phyloP scores from a whole-genome alignment of 805 yeast species.

The Pichia insulana region DNA sequence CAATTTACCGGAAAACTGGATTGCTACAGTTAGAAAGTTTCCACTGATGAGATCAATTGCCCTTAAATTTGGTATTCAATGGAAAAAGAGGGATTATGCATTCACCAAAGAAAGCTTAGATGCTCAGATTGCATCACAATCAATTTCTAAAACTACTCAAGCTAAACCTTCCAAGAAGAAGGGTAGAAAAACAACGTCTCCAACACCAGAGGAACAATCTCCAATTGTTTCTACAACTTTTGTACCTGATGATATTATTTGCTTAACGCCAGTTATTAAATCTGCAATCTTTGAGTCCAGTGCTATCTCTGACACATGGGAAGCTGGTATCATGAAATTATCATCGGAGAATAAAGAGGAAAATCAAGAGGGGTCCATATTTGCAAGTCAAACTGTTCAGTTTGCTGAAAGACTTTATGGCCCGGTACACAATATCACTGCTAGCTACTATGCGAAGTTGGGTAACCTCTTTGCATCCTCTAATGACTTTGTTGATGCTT shows the following conservation, averaged over 20 bases:
- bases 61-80: conserved; percentile 76
- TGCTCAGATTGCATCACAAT: conserved; percentile 18
- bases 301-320: conserved; percentile 68
- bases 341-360: conserved; percentile 22
- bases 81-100: conserved; percentile 46
- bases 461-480: conserved; percentile 28
- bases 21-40: conserved; percentile 27
- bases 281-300: conserved; percentile 58
- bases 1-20: conserved; percentile 44
- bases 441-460: conserved; percentile 55
- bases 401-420: conserved; percentile 83
- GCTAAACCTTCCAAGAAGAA: conserved; percentile 29
- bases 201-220: conserved; percentile 7
- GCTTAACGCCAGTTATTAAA: conserved; percentile 70
- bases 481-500: conserved; percentile 5
- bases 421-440: conserved; percentile 67
- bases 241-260: conserved; percentile 51
- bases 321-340: conserved; percentile 40
- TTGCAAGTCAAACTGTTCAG: conserved; percentile 61
- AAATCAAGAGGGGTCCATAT: conserved; percentile 49
- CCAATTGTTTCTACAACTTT: conserved; percentile 35
- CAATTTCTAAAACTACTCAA: conserved; percentile 16
- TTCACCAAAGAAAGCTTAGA: conserved; percentile 38
- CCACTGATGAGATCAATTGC: conserved; percentile 63
- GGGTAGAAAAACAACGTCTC: conserved; percentile 16